A percentile compares a stretch with the other conserved stretches of the same genome.
Conservation (phyloP, 2,329 filamentous ascomycete species). For the Fusarium lateritium region DNA sequence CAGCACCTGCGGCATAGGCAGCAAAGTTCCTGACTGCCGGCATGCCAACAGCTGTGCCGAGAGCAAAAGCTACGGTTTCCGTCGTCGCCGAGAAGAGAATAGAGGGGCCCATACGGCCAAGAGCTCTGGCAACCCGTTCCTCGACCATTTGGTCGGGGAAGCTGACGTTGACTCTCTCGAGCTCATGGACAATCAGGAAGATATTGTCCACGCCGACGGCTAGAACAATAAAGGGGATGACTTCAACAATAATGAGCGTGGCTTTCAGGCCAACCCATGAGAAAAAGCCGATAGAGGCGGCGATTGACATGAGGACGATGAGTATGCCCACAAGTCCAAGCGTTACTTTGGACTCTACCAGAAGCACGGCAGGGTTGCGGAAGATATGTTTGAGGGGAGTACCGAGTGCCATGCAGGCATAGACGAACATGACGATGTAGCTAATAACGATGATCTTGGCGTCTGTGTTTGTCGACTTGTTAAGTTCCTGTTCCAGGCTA, state of each 20-base stretch:
- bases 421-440: conserved; percentile 99
- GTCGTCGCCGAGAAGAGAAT: conserved; percentile 96
- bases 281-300: conserved; percentile 93
- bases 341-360: conserved; percentile 97
- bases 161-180: conserved; percentile 93
- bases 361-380: conserved; percentile 83
- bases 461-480: conserved; percentile 98
- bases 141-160: conserved; percentile 92
- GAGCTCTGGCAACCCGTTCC: conserved; percentile 85
- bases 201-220: conserved; percentile 99
- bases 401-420: conserved; percentile 92
- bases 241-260: conserved; percentile 97
- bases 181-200: conserved; percentile 98
- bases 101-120: conserved; percentile 97
- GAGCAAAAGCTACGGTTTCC: conserved; percentile 92
- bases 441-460: conserved; percentile 97
- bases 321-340: conserved; percentile 94
- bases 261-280: conserved; percentile 93
- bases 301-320: conserved; percentile 98
- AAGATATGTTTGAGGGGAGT: conserved; percentile 86
- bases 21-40: conserved; percentile 98
- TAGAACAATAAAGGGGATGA: conserved; percentile 96
- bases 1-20: conserved; percentile 93
- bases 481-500: conserved; percentile 94
- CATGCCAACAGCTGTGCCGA: conserved; percentile 97